Percentiles rank a stretch among this genome's conserved stretches.
These are phyloP conservation scores for Tremella mesenterica DNA, from an alignment of 768 basidiomycete genomes.

Conservation along the genomic window DNA sequence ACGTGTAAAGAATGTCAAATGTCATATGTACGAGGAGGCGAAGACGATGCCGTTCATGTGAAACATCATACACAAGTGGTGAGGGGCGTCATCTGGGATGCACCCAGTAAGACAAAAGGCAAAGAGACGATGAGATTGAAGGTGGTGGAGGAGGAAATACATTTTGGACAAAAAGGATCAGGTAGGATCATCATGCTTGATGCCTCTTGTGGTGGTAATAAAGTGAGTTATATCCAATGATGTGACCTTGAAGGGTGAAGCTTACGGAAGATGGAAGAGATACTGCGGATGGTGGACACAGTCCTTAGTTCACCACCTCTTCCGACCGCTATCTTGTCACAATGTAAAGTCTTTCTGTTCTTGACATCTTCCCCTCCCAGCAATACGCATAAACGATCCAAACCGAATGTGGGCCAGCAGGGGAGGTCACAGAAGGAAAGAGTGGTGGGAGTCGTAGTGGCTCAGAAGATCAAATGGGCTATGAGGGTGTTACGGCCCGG, in stretches of 20 bases:
- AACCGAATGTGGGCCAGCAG: not conserved
- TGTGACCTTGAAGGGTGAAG: not conserved
- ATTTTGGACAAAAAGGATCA: conserved; percentile 9
- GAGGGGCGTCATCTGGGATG: conserved; percentile 38
- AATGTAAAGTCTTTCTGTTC: conserved; percentile 41
- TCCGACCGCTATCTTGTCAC: conserved; percentile 24
- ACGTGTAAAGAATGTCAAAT: conserved; percentile 38
- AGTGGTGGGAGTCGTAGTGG: conserved; percentile 37
- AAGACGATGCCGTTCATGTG: conserved; percentile 30
- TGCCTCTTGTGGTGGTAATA: conserved; percentile 21
- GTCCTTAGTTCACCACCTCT: conserved; percentile 40
- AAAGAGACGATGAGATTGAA: conserved; percentile 20
- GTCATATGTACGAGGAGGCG: conserved; percentile 40
- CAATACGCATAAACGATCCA: conserved; percentile 17
- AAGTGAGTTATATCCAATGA: conserved; percentile 18
- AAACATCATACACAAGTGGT: conserved; percentile 36
- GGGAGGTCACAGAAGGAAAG: conserved; percentile 17
- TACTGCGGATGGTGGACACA: conserved; percentile 37
- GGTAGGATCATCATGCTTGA: conserved; percentile 27
- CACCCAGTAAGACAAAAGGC: conserved; percentile 8
- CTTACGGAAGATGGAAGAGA: conserved; percentile 32
- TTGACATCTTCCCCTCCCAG: conserved; percentile 34
- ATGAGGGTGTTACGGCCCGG: conserved; percentile 28
- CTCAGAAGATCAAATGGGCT: conserved; percentile 38
- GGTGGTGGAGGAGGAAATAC: conserved; percentile 16